phyloP scores from a whole-genome alignment of 2,329 filamentous ascomycete genomes.

The Alternaria triticina region DNA sequence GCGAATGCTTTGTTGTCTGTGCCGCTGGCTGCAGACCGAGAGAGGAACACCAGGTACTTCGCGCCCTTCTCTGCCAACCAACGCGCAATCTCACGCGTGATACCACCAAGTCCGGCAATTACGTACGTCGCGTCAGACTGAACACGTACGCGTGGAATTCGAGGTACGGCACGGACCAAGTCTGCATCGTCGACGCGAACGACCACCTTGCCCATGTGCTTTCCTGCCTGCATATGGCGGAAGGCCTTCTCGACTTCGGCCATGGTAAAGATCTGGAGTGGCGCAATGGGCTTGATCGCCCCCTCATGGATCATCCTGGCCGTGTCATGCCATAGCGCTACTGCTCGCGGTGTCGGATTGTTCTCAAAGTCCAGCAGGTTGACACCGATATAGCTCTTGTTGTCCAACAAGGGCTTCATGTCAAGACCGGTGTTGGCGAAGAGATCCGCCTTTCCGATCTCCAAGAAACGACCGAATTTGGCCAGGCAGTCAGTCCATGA shows the following conservation, averaged over 20 bases:
- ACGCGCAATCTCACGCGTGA: conserved; percentile 25
- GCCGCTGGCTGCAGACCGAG: conserved; percentile 13
- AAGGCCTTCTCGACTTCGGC: conserved; percentile 7
- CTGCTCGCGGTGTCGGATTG: neutral
- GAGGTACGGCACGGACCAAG: conserved; percentile 16
- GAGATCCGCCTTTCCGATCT: conserved; percentile 21
- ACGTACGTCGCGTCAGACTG: conserved; percentile 26
- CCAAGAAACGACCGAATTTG: conserved; percentile 38
- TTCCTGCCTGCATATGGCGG: conserved; percentile 36
- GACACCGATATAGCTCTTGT: conserved; percentile 8
- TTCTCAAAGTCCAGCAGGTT: conserved; percentile 8
- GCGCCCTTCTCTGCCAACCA: conserved; percentile 29
- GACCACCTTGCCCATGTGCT: conserved; percentile 51
- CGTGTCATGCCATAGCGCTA: neutral
- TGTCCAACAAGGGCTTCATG: conserved; percentile 18
- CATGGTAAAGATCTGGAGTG: conserved; percentile 8
- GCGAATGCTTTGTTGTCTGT: conserved; percentile 1
- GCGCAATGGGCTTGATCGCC: conserved; percentile 4
- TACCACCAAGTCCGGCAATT: conserved; percentile 27
- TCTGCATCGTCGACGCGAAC: conserved; percentile 28
- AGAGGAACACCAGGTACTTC: conserved; percentile 25
- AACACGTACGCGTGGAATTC: conserved; percentile 1
- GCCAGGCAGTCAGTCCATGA: conserved; percentile 35
- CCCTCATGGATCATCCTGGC: conserved; percentile 5
- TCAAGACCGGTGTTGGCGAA: conserved; percentile 16